Base-by-base conservation (phyloP, 805 yeast genomes). In the Suhomyces vadensis region DNA sequence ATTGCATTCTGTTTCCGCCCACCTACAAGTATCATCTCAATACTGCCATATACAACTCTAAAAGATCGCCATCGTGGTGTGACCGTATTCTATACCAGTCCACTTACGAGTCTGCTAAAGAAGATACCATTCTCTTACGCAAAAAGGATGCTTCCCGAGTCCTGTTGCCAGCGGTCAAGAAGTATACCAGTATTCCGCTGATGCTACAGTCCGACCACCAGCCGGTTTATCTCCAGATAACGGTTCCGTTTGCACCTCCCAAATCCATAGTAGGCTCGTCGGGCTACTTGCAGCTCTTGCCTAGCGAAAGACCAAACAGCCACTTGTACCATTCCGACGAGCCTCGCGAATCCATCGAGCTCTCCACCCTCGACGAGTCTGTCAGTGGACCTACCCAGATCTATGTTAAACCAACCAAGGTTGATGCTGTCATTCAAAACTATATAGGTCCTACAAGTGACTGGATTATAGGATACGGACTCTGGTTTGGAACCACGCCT, bases 11-110 rank as follows among this genome's bases (percentile, higher is more conserved):
- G 0, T 91, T 91, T 60, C 69, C 68, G n/a, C 97, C 96, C 8
- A 86, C 95, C 0, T 91, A 85, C 69, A 91, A 91, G 64, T 87
- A 71, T 59, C 61, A 63, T 40, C 46, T 74, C 1, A 76, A 78
- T 24, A 71, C 82, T 0, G 72, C 74, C n/a, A 62, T 65, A 7
- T 86, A 79, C 60, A 77, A 79, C 47, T 33, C 60, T 1, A 82
- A 81, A 51, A 71, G 97, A 43, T 67, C 69, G 1, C 95, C 97
- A 0, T 83, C 95, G 5, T 91, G 96, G 95, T 90, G 97, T 63
- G 98, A 91, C 60, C 66, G 98, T 42, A 78, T 91, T 5, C 60
- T 91, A 37, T 87, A 69, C 55, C 76, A 77, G 43, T 58, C 70
- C 1, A 78, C 82, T 19, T 61, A 63, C 46, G 52, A 58, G 6